Percentiles rank a stretch among this genome's conserved stretches.
Conservation (phyloP, 352 stramenopile species). For the Phytophthora sansomeana region DNA sequence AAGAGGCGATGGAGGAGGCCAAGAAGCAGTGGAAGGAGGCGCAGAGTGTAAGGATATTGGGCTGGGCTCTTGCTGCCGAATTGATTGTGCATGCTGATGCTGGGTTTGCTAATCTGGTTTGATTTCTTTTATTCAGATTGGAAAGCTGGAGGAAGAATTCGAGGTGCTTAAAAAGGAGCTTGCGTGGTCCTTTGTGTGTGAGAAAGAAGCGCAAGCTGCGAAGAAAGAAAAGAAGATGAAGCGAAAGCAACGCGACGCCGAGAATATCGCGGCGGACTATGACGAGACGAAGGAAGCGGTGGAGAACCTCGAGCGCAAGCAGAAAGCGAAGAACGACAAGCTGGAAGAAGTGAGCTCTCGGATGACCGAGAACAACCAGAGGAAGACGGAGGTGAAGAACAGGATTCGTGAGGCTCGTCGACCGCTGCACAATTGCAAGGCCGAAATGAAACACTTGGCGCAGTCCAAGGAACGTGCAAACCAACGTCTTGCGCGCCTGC, state of each 20-base stretch:
- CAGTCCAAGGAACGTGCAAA: constrained; percentile 62
- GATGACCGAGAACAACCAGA: constrained; percentile 48
- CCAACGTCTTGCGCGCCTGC: constrained; percentile 56
- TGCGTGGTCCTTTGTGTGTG: constrained; percentile 83
- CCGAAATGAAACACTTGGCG: constrained; percentile 67
- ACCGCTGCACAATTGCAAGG: constrained; percentile 71
- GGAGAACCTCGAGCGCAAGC: constrained; percentile 59
- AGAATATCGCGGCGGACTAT: constrained; percentile 48
- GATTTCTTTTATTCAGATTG: constrained; percentile 52
- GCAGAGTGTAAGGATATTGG: constrained; percentile 49
- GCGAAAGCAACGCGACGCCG: constrained; percentile 57
- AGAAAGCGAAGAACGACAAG: constrained; percentile 71
- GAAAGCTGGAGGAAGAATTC: constrained; percentile 77
- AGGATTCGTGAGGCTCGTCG: constrained; percentile 69
- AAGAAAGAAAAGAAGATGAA: constrained; percentile 68
- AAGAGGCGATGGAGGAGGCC: constrained; percentile 52
- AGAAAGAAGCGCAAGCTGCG: constrained; percentile 62
- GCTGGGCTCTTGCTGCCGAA: background rate
- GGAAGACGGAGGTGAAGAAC: constrained; percentile 65
- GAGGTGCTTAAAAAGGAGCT: constrained; percentile 79
- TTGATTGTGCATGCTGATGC: background rate
- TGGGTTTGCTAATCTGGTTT: background rate
- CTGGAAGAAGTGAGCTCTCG: constrained; percentile 61
- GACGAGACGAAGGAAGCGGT: constrained; percentile 58
- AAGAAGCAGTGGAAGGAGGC: constrained; percentile 72